Percentiles rank a stretch among this genome's conserved stretches.
phyloP scores from a whole-genome alignment of 169 alveolate genomes.

The Babesia ovis region DNA sequence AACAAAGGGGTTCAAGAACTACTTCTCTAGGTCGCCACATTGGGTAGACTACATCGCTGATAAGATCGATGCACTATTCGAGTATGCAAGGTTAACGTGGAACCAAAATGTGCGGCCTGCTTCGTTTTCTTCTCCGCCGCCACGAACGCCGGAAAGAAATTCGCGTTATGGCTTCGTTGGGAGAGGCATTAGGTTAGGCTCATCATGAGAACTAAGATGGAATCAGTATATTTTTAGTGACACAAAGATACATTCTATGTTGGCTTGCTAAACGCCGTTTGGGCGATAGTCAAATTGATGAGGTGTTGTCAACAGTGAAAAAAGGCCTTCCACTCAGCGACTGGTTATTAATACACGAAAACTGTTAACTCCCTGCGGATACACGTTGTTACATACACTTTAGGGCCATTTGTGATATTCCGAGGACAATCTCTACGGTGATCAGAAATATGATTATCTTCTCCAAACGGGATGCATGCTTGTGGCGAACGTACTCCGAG shows the following conservation, averaged over 20 bases:
- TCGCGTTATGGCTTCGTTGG: slow-evolving; percentile 73
- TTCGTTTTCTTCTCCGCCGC: slow-evolving; percentile 37
- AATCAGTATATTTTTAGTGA: no score
- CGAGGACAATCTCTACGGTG: slow-evolving; percentile 72
- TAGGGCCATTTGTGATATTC: slow-evolving; percentile 12
- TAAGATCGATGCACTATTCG: slow-evolving; percentile 56
- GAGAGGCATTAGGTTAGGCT: slow-evolving; percentile 78
- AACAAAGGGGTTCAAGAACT: slow-evolving; percentile 72
- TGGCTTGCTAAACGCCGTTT: no score
- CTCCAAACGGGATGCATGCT: slow-evolving; percentile 75
- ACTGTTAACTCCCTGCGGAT: no score
- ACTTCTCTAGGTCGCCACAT: slow-evolving; percentile 71
- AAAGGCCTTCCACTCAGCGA: no score
- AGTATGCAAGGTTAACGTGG: not conserved
- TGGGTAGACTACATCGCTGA: slow-evolving; percentile 72
- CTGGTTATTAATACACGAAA: no score
- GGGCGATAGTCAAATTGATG: no score
- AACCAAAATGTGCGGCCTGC: not conserved
- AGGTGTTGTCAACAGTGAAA: no score
- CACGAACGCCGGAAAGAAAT: not conserved
- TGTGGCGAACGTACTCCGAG: slow-evolving; percentile 72
- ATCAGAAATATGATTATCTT: slow-evolving; percentile 70
- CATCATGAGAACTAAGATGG: no score
- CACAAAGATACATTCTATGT: no score
- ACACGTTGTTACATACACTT: no score